Base-by-base conservation (phyloP, 2,329 filamentous ascomycete species). In the Alternaria solani region DNA sequence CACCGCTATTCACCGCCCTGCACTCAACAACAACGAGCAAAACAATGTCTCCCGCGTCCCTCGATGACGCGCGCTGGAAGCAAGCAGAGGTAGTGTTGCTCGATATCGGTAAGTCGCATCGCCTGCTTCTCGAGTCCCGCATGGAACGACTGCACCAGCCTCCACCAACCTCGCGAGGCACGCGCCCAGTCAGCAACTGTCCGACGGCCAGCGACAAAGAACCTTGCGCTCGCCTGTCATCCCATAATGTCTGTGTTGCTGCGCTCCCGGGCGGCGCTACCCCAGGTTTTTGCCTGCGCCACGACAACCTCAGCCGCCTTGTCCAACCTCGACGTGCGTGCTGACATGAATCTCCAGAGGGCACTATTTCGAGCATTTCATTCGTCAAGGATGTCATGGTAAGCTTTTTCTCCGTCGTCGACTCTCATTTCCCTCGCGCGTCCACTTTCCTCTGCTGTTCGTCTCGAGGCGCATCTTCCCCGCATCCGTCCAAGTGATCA, bases 311-410 rank as follows among this genome's bases (percentile, higher is more conserved):
- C 62, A 68, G 61, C 70, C 65, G 42, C 64, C 58, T 47, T 51
- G 61, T 67, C 62, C 32, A 34, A 46, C 65, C 39, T 26, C 32
- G 26, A 48, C 52, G 41, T 52, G 64, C 54, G 57, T 57, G 70
- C 75, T 78, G 65, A 77, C 70, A 56, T 59, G 54, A 59, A 58
- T 68, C 53, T 47, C 48, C 68, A 94, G 91, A 94, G 85, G 91
- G 91, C 64, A 94, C 91, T 51, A 88, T 94, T 65, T 93, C 91
- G 78, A 90, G 90, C 69, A 93, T 94, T 76, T 92, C 89, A 69
- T 94, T 94, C 79, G 91, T 94, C 79, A 92, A 92, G 81, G 89
- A 93, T 77, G 87, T 91, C 66, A 82, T 94, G 81, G 91, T 94
- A 87, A 86, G 90, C 67, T 59, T 67, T 68, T 59, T 67, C 67